Base-by-base conservation (phyloP, 805 yeast species). In the Candida ficus region DNA sequence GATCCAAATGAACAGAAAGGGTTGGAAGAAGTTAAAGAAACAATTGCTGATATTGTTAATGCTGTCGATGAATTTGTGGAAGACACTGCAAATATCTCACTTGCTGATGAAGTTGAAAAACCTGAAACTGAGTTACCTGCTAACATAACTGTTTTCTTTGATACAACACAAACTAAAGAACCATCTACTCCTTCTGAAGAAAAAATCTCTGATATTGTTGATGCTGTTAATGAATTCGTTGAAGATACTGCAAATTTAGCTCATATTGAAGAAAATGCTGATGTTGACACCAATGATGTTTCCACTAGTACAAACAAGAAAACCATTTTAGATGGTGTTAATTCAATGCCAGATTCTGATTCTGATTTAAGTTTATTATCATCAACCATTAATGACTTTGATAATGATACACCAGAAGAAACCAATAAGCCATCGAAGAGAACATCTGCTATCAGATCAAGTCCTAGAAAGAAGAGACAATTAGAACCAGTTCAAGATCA, bases 401-500 rank as follows among this genome's bases (percentile, higher is more conserved):
- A n/a, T n/a, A n/a, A n/a, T n/a, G 33, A 30, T 18, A 4, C 33
- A 14, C 14, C 29, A 4, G 30, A 26, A 8, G 22, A 25, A 26
- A n/a, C 31, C 4, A 11, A 5, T 9, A 23, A 23, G 4, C 3
- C 28, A 13, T 22, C 27, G n/a, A 13, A 30, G 12, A 11, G 12
- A 17, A 8, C 12, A 18, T 18, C 19, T 16, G 4, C 10, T 2
- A 5, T 8, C 10, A 23, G 20, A 7, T 6, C 21, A 22, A 37
- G 37, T 29, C 39, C 30, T 17, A 21, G 19, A 35, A 42, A 29
- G 12, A 28, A n/a, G 27, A 27, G 33, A 27, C 20, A 27, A 25
- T 19, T 14, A 17, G 21, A 8, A 12, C 35, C 33, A 16, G 8
- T 21, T 30, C 25, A n/a, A 35, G 29, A 35, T 11, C 59, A 52